Conservation (phyloP, 2,329 filamentous ascomycete species). For the Chrysoporthe austroafricana region DNA sequence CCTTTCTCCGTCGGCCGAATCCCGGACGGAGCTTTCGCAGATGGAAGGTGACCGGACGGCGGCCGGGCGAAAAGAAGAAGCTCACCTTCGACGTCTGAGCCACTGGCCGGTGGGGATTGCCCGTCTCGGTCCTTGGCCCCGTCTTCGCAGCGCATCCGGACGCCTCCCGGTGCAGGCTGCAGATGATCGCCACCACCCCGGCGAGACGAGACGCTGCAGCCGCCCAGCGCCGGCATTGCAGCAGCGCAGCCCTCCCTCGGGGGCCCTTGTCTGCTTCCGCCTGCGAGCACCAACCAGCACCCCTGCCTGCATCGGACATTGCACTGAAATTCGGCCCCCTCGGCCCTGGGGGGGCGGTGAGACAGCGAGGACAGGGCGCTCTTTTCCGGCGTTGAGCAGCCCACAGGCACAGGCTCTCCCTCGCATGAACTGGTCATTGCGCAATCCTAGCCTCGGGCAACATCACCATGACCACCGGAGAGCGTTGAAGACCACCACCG, state of each 20-base stretch:
- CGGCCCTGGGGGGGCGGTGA: not conserved
- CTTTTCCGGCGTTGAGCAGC: not conserved
- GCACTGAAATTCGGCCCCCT: conserved; percentile 10
- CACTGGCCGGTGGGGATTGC: not conserved
- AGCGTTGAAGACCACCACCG: not conserved
- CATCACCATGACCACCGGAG: not conserved
- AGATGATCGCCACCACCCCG: conserved; percentile 21
- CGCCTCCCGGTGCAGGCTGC: conserved; percentile 18
- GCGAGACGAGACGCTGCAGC: conserved; percentile 16
- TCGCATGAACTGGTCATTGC: conserved; percentile 7
- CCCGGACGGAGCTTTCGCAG: conserved; percentile 10
- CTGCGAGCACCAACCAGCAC: not conserved
- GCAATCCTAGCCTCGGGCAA: conserved; percentile 11
- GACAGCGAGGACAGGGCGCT: not conserved
- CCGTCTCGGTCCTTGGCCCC: conserved; percentile 6
- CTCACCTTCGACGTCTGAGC: not conserved
- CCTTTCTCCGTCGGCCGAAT: conserved; percentile 3
- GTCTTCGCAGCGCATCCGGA: conserved; percentile 15
- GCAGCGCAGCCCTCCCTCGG: not conserved
- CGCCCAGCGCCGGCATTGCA: conserved; percentile 12
- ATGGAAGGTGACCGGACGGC: conserved; percentile 16
- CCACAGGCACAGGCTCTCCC: not conserved
- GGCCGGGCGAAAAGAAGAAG: conserved; percentile 13
- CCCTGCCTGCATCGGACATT: conserved; percentile 15
- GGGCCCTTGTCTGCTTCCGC: not conserved